These are phyloP conservation scores for Biscutella laevigata DNA, from an alignment of 441 rosid species.

Conservation along the genomic window DNA sequence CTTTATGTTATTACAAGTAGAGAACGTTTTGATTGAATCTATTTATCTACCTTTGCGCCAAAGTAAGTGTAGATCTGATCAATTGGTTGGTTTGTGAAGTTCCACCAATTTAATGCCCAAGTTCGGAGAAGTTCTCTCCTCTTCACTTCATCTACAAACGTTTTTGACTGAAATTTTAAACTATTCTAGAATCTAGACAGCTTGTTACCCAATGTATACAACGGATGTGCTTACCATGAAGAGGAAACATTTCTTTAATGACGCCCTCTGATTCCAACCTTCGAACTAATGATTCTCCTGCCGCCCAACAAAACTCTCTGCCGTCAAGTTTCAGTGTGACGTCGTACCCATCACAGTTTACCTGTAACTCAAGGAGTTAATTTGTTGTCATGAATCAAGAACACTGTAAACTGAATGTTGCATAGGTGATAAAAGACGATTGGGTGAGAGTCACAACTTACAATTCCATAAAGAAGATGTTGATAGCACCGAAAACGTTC, in stretches of 20 bases:
- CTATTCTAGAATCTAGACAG: conserved; percentile 14
- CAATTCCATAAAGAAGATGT: conserved; percentile 57
- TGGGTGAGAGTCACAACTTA: conserved; percentile 35
- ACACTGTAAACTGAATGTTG: not conserved
- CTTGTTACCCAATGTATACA: conserved; percentile 8
- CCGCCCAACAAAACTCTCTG: conserved; percentile 48
- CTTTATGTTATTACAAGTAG: not conserved
- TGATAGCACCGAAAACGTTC: conserved; percentile 76
- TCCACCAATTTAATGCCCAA: conserved; percentile 81
- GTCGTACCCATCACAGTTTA: conserved; percentile 33
- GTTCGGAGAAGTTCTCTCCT: conserved; percentile 62
- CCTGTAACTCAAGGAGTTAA: conserved; percentile 33
- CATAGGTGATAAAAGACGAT: not conserved
- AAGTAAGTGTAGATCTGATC: conserved; percentile 80
- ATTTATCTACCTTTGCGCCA: conserved; percentile 59
- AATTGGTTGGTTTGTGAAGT: conserved; percentile 62
- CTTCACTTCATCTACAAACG: conserved; percentile 53
- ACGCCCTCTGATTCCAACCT: conserved; percentile 60
- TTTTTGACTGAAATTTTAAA: not conserved
- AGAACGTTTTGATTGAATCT: not conserved
- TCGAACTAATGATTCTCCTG: conserved; percentile 58
- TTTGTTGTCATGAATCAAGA: conserved; percentile 5
- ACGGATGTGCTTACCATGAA: conserved; percentile 52
- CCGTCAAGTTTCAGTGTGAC: conserved; percentile 39
- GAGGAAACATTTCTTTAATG: conserved; percentile 64